These are phyloP conservation scores for Russula sp. DNA, from an alignment of 768 basidiomycete species.

Conservation along the genomic window DNA sequence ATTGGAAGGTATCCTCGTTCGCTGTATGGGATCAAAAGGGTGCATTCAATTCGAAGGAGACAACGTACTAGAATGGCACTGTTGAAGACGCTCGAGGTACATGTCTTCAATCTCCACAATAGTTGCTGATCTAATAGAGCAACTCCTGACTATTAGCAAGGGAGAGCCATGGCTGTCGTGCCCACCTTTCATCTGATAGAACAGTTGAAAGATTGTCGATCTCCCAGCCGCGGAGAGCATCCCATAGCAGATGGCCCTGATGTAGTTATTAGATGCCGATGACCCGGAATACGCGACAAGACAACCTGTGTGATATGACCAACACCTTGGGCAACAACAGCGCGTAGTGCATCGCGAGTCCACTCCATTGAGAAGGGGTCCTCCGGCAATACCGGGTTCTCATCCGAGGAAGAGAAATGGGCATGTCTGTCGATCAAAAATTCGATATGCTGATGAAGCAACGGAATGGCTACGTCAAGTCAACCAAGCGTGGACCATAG, in stretches of 20 bases:
- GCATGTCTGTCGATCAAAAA: conserved; percentile 45
- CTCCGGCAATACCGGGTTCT: conserved; percentile 44
- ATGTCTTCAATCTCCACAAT: conserved; percentile 50
- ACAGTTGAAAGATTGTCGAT: conserved; percentile 52
- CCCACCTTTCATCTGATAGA: conserved; percentile 43
- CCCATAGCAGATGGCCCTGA: conserved; percentile 71
- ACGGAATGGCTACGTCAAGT: conserved; percentile 54
- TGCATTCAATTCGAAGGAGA: neutral
- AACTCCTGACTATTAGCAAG: neutral
- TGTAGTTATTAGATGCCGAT: neutral
- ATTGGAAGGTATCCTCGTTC: conserved; percentile 73
- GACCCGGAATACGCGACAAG: neutral
- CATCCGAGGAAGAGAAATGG: conserved; percentile 33
- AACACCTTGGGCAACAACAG: conserved; percentile 50
- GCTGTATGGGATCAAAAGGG: conserved; percentile 38
- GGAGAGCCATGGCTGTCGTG: neutral
- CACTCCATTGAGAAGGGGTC: conserved; percentile 56
- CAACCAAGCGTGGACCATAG: conserved; percentile 23
- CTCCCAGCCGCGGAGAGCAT: conserved; percentile 69
- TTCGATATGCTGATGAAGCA: conserved; percentile 62
- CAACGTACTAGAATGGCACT: conserved; percentile 67
- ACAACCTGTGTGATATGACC: conserved; percentile 60
- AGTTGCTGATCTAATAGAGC: conserved; percentile 35
- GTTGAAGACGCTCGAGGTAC: conserved; percentile 60
- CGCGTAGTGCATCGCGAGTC: conserved; percentile 51